Evolutionary conservation across 257 asterid genomes (phyloP), one percentile per base, ranked within the genome.

Genomic region (Lantana camara): DNA sequence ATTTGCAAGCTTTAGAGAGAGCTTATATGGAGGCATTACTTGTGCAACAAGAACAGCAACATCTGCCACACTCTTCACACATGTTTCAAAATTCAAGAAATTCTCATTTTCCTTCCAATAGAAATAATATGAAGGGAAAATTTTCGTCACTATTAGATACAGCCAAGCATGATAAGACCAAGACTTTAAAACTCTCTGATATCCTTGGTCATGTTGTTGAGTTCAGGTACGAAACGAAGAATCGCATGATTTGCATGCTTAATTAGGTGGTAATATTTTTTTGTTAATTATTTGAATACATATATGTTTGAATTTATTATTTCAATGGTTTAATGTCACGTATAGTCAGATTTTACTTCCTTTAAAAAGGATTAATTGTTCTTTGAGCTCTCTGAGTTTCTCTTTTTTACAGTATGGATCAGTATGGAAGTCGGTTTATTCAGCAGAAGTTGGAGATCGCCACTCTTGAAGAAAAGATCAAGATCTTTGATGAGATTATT

Each of bases 361-460:
- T 30, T 30, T 35, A 35, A 35, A 35, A 35, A 27, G 32, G 5
- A 5, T 27, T 27, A 27, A 27, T 49, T 57, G 1, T 21, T 42
- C 41, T 2, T 60, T 20, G 68, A 30, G 24, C 24, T 14, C 51
- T 27, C 47, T 21, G 21, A 17, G 65, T 42, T 53, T 2, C 32
- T 63, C 14, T 41, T 21, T 73, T 32, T 57, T 68, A 62, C 77
- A 93, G 99, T 66, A 85, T 32, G 88, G 99, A 90, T 79, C 99
- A 90, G 68, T 79, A 76, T 49, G 96, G 99, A 41, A 93, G 97
- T 64, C 95, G 95, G 46, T 89, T 92, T 71, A 89, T 89, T 77
- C 98, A 92, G 77, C 95, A 89, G 88, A 90, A 85, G 82, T 81
- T 93, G 42, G 99, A 87, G 79, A 85, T 79, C 48, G 95, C 97